Conservation (phyloP, 1,284 basidiomycete species). For the Singerocomus inundabilis region DNA sequence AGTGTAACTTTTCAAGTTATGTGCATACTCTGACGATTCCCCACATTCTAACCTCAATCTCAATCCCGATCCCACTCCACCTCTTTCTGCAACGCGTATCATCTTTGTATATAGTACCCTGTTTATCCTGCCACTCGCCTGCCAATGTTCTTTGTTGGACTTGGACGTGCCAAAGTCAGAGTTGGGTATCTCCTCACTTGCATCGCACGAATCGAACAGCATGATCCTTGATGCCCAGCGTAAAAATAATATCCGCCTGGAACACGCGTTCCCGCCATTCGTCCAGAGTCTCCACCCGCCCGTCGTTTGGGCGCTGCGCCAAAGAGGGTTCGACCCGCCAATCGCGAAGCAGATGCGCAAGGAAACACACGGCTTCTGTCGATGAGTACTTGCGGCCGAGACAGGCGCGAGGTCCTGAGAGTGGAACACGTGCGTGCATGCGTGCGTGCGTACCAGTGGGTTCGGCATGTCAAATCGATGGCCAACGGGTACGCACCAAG, state of each 20-base stretch:
- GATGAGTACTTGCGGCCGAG: neutral
- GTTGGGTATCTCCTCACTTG: neutral
- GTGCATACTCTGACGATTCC: too few species aligned
- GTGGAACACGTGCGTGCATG: too few species aligned
- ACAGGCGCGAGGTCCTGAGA: neutral
- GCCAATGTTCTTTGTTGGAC: too few species aligned
- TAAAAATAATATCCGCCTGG: neutral
- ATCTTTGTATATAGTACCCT: too few species aligned
- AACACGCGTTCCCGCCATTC: conserved; percentile 2
- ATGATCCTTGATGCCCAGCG: neutral
- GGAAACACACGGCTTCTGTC: conserved; percentile 2
- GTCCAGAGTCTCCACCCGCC: neutral
- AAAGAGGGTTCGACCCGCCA: conserved; percentile 1
- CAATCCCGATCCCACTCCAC: too few species aligned
- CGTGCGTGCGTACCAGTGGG: too few species aligned
- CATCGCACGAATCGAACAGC: neutral
- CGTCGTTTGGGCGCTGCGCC: neutral
- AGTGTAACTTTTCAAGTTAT: too few species aligned
- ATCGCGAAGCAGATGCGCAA: neutral
- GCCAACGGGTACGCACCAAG: neutral
- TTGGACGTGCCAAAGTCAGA: too few species aligned
- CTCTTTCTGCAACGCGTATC: too few species aligned
- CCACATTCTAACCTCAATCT: too few species aligned
- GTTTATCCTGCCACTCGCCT: too few species aligned
- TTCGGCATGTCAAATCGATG: neutral